These are phyloP conservation scores for Agroathelia rolfsii DNA, from an alignment of 1,284 basidiomycete genomes.

Conservation along the genomic window DNA sequence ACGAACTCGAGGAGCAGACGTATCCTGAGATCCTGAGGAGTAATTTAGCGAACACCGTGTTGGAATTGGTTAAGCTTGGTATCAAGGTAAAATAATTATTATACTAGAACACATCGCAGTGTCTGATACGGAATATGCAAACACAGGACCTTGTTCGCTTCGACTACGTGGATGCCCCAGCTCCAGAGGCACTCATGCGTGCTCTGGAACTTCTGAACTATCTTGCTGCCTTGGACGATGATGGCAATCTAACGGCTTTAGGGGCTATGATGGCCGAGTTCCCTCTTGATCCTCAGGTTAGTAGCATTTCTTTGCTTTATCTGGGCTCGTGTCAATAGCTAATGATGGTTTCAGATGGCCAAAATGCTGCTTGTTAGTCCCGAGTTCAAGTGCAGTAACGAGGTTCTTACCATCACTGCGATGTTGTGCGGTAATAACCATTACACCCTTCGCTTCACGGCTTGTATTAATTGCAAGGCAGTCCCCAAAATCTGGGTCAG, in stretches of 20 bases:
- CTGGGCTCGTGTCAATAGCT: too few relatives aligned
- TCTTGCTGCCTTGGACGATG: conserved; percentile 88
- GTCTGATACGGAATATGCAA: too few relatives aligned
- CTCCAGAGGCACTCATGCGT: conserved; percentile 97
- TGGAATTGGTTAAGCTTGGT: conserved; percentile 92
- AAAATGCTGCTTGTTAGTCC: conserved; percentile 93
- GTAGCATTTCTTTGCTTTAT: conserved; percentile 8
- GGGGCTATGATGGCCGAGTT: conserved; percentile 97
- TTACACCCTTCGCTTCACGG: not conserved
- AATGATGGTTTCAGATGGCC: conserved; percentile 50
- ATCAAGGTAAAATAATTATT: conserved; percentile 66
- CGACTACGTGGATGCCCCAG: conserved; percentile 94
- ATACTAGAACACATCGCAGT: too few relatives aligned
- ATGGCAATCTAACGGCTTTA: conserved; percentile 83
- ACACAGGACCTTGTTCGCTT: conserved; percentile 81
- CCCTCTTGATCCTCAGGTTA: conserved; percentile 90
- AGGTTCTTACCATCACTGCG: conserved; percentile 89
- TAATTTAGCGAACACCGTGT: conserved; percentile 88
- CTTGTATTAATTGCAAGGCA: conserved; percentile 23
- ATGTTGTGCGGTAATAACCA: conserved; percentile 77
- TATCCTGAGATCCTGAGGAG: conserved; percentile 92
- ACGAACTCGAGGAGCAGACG: conserved; percentile 91
- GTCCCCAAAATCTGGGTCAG: conserved; percentile 93
- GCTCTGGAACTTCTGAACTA: conserved; percentile 93
- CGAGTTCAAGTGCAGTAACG: conserved; percentile 94